phyloP scores from a whole-genome alignment of 306 rosid species.

The Chamaecrista fasciculata region DNA sequence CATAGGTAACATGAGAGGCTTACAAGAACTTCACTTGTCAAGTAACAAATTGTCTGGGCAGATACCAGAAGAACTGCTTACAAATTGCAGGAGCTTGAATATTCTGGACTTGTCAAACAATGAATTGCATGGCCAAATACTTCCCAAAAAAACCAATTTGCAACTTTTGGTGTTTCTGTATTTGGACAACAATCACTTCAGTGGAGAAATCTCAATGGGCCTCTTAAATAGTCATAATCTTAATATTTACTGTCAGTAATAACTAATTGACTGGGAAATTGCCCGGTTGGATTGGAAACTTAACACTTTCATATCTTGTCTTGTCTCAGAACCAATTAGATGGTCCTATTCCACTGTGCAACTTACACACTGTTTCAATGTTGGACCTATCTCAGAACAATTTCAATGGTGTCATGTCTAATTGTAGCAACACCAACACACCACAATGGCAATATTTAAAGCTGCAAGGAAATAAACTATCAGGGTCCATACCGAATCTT shows the following conservation, averaged over 20 bases:
- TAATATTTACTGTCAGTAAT: not conserved
- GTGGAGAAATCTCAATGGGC: not conserved
- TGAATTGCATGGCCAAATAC: not conserved
- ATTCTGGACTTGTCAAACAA: constrained; percentile 20
- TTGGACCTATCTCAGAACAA: constrained; percentile 3
- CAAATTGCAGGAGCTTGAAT: not conserved
- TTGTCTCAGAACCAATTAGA: constrained; percentile 10
- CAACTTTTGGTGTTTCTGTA: not conserved
- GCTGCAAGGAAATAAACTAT: constrained; percentile 6
- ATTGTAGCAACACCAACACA: no score
- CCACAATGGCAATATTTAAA: constrained; percentile 2
- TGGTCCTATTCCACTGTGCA: constrained; percentile 18
- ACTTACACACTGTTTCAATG: not conserved
- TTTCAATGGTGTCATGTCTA: not conserved
- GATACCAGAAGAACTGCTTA: constrained; percentile 5
- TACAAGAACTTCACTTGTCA: constrained; percentile 12
- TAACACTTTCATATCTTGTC: not conserved
- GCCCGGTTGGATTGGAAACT: constrained; percentile 23
- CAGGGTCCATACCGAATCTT: not conserved
- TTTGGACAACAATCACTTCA: constrained; percentile 21
- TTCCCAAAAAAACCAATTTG: not conserved
- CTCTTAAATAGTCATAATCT: not conserved
- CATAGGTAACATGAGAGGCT: constrained; percentile 14
- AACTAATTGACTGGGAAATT: constrained; percentile 1
- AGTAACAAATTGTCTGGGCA: not conserved